phyloP scores from a whole-genome alignment of 2,329 filamentous ascomycete species.

The Fusarium fracticaudum region DNA sequence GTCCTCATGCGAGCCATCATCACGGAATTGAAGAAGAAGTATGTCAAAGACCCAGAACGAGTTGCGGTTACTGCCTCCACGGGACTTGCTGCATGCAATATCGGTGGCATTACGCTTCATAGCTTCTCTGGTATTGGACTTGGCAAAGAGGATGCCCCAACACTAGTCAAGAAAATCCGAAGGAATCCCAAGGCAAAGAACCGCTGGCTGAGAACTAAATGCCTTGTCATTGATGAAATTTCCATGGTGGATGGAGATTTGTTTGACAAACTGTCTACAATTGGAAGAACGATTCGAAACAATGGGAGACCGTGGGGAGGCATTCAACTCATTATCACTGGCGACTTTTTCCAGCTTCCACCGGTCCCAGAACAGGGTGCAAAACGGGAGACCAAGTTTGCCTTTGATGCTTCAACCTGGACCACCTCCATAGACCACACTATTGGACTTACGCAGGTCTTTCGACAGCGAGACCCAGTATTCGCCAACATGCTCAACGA shows the following conservation, averaged over 20 bases:
- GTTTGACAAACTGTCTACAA: slow-evolving; percentile 93
- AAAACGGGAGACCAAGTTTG: slow-evolving; percentile 78
- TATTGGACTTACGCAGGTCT: slow-evolving; percentile 93
- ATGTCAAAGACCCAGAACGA: slow-evolving; percentile 78
- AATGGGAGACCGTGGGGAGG: slow-evolving; percentile 94
- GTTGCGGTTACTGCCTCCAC: slow-evolving; percentile 96
- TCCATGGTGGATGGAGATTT: slow-evolving; percentile 98
- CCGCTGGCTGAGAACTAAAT: slow-evolving; percentile 88
- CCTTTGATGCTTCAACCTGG: slow-evolving; percentile 94
- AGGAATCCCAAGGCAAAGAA: slow-evolving; percentile 87
- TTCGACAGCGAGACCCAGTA: slow-evolving; percentile 88
- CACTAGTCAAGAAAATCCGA: slow-evolving; percentile 89
- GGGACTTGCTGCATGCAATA: slow-evolving; percentile 94
- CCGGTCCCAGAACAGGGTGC: slow-evolving; percentile 85
- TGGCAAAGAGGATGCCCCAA: slow-evolving; percentile 85
- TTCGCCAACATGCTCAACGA: slow-evolving; percentile 98
- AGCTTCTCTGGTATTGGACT: slow-evolving; percentile 93
- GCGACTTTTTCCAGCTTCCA: slow-evolving; percentile 97
- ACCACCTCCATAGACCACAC: slow-evolving; percentile 93
- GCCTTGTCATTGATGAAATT: slow-evolving; percentile 91
- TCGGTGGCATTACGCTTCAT: slow-evolving; percentile 94
- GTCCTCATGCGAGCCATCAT: slow-evolving; percentile 96
- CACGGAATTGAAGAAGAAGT: slow-evolving; percentile 78
- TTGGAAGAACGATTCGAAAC: slow-evolving; percentile 86
- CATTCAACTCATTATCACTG: slow-evolving; percentile 94